Evolutionary conservation across 1,139 yeast genomes (phyloP).

Genomic region (Komagataea norvegica): DNA sequence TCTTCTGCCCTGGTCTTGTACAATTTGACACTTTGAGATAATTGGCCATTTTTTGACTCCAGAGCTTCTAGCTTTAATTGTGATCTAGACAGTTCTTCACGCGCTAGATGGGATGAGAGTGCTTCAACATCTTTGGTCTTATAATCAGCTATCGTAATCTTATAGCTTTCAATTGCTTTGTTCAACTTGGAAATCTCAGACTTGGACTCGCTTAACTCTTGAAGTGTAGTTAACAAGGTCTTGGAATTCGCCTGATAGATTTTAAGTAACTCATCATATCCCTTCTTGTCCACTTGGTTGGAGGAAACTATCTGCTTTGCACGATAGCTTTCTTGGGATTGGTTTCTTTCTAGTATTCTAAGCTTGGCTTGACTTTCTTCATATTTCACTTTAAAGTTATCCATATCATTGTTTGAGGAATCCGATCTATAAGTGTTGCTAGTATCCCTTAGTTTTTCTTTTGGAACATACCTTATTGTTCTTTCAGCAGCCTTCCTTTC

Average conservation of each 20-base stretch:
- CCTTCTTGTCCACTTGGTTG: too few relatives aligned
- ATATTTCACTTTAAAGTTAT: conserved; percentile 32
- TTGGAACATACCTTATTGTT: conserved; percentile 26
- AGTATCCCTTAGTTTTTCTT: conserved; percentile 26
- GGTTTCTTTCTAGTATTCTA: conserved; percentile 40
- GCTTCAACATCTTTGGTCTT: conserved; percentile 17
- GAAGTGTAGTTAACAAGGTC: conserved; percentile 45
- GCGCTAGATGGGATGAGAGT: conserved; percentile 21
- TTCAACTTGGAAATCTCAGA: conserved; percentile 49
- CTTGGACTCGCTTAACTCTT: conserved; percentile 46
- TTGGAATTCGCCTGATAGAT: conserved; percentile 55
- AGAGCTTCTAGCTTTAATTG: conserved; percentile 52
- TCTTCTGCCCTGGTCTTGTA: conserved; percentile 74
- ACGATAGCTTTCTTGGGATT: conserved; percentile 24
- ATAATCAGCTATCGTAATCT: conserved; percentile 22
- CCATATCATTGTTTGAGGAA: conserved; percentile 25
- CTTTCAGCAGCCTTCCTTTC: conserved; percentile 33
- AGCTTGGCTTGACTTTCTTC: conserved; percentile 42
- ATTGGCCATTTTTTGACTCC: conserved; percentile 45
- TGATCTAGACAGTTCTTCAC: conserved; percentile 27
- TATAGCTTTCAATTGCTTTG: conserved; percentile 28
- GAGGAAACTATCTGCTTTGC: neutral
- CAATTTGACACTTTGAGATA: conserved; percentile 50
- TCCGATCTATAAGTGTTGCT: conserved; percentile 26
- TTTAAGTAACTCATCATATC: conserved; percentile 45